Conservation (phyloP, 2,329 filamentous ascomycete species). For the Colletotrichum lini region DNA sequence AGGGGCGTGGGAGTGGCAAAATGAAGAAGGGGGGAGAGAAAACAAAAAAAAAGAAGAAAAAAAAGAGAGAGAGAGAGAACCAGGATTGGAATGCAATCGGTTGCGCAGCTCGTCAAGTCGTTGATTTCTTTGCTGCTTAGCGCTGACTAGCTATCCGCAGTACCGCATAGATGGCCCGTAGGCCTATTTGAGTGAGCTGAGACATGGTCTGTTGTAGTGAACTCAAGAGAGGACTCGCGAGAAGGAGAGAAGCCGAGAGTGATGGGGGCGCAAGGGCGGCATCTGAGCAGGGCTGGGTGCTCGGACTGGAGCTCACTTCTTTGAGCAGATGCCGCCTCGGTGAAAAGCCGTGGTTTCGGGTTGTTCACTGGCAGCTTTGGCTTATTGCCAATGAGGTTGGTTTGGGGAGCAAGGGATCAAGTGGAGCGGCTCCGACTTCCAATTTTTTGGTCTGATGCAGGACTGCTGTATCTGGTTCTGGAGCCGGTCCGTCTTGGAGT, state of each 20-base stretch:
- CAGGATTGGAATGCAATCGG: not conserved
- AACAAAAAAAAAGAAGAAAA: not conserved
- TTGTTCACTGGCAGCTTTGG: conserved; percentile 19
- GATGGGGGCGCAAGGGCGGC: conserved; percentile 3
- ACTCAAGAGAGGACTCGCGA: not conserved
- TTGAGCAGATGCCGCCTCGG: conserved; percentile 29
- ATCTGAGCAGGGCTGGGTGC: conserved; percentile 21
- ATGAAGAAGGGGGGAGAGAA: not conserved
- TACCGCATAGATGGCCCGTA: not conserved
- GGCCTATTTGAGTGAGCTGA: conserved; percentile 13
- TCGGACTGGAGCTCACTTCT: conserved; percentile 14
- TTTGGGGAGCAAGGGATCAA: conserved; percentile 17
- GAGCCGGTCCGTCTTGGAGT: conserved; percentile 12
- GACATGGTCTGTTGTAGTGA: conserved; percentile 7
- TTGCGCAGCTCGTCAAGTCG: conserved; percentile 5
- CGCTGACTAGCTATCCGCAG: not conserved
- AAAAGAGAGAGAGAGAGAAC: not conserved
- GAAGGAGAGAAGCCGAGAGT: conserved; percentile 3
- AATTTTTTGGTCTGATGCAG: not conserved
- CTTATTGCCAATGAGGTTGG: conserved; percentile 33
- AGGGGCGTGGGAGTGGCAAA: conserved; percentile 19
- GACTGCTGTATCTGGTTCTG: conserved; percentile 6
- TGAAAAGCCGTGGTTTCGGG: conserved; percentile 39
- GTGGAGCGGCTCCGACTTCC: conserved; percentile 17
- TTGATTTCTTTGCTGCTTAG: not conserved